A percentile compares a stretch with the other conserved stretches of the same genome.
These are phyloP conservation scores for Kalanchoe fedtschenkoi DNA, from an alignment of 164 flowering plant species.

Conservation along the genomic window DNA sequence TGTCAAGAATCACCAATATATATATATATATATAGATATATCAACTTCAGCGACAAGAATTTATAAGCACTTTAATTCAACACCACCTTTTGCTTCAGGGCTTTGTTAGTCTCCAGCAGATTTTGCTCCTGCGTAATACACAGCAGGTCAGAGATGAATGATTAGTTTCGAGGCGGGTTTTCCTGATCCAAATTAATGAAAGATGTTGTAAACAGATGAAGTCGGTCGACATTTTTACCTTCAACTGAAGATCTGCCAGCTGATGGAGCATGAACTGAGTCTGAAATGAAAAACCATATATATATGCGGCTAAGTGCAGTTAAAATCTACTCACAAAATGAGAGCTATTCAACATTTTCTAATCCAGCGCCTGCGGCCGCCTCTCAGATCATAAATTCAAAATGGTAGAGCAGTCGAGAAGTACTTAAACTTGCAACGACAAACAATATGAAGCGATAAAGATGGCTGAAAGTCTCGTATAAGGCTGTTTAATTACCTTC, in stretches of 20 bases:
- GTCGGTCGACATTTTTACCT: conserved; percentile 3
- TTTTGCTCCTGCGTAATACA: conserved; percentile 7
- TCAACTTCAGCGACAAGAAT: no score
- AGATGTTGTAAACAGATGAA: background rate
- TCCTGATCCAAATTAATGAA: background rate
- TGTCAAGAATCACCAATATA: background rate
- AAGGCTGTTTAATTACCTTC: conserved; percentile 3
- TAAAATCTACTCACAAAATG: no score
- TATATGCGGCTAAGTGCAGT: background rate
- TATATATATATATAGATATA: no score
- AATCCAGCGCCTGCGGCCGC: no score
- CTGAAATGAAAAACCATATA: conserved; percentile 3
- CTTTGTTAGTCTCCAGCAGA: conserved; percentile 7
- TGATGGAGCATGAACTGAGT: conserved; percentile 10
- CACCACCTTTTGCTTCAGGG: conserved; percentile 8
- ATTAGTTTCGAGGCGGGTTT: background rate
- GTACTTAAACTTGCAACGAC: no score
- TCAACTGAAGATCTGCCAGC: conserved; percentile 7
- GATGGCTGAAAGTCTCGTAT: background rate
- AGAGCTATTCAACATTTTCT: no score
- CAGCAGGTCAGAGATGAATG: background rate
- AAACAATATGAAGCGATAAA: background rate
- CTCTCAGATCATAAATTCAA: no score
- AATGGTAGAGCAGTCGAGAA: no score
- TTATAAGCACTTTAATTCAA: no score